Base-by-base conservation (phyloP, 306 rosid species). In the Canavalia ensiformis region DNA sequence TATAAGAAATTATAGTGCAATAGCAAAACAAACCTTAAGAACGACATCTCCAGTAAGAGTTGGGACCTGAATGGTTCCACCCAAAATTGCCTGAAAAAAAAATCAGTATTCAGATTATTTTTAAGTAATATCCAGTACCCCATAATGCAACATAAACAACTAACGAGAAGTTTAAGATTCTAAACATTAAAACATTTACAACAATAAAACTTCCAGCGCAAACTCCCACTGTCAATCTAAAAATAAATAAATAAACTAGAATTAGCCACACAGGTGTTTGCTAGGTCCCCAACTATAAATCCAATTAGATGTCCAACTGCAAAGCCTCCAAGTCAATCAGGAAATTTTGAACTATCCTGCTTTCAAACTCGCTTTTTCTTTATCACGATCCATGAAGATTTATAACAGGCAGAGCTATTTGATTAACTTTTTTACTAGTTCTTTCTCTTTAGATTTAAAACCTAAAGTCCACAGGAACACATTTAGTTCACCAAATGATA, bases 21-120 rank as follows among this genome's bases (percentile, higher is more conserved):
- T 10, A 76, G 30, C 60, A 58, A 34, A 2, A 67, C 93, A 79
- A 86, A 94, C 98, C 97, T 94, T 94, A 13, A 94, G 82, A 81
- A 94, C 97, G 55, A 92, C 97, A 79, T 94, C 98, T 57, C 97
- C 94, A 0, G 93, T 86, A 52, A 94, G 94, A 84, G 97, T 92
- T 73, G 97, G 97, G 79, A 92, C 97, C 78, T 90, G 97, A 81
- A 92, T 87, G 46, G 97, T 94, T 85, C 97, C 98, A 12, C 97
- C 98, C 81, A 94, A 87, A 81, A 94, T 88, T 64, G 97, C 97
- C 97, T 92, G 91, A 46, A 75, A 60, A 71, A 56, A 12, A 30
- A 31, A 59, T 30, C 34, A 4, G 30, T 50, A 34, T 72, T 31
- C 62, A 59, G 12, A 45, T 57, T 54, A 71, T 18, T 41, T 7